Base-by-base conservation (phyloP, 805 yeast genomes). In the Ogataea ramenticola region DNA sequence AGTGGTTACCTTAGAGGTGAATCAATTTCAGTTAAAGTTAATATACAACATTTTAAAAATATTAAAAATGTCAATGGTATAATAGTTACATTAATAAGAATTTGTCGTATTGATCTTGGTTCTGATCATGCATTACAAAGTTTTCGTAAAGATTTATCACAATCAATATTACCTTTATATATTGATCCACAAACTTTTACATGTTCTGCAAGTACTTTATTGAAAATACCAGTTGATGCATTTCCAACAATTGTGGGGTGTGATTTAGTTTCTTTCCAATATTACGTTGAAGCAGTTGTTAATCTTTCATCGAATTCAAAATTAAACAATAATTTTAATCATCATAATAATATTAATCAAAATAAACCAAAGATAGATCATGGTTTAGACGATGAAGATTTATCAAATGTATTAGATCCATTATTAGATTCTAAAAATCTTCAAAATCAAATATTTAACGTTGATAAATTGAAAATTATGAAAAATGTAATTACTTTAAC, bases 1-100 rank as follows among this genome's bases (percentile, higher is more conserved):
- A 67, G 82, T 34, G 97, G 96, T 0, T 88, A 73, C 55, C 64
- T 86, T 1, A 71, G 89, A 29, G 96, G 96, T 21, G 96, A 89
- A 56, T 57, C 72, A 2, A 76, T 90, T 0, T 93, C 95, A 1
- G 74, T 90, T 12, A 80, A 78, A 52, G 65, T 90, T 27, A 62
- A 70, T 24, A 68, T 89, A 36, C 70, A 76, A 39, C 96, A 89
- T 60, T 75, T 83, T 50, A 82, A 84, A 60, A 75, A 78, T 46
- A 71, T 86, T 27, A 79, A 80, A 53, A 82, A 81, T 50, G 63
- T 82, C 14, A 77, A 77, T 36, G 96, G 96, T 0, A 70, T 88
- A 3, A 84, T 88, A 6, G 74, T 85, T 12, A 88, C 96, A 0
- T 66, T 89, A 41, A 86, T 86, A 9, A 68, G 97, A 45, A 80